phyloP scores from a whole-genome alignment of 2,329 filamentous ascomycete species.

The Diaporthe destruens region DNA sequence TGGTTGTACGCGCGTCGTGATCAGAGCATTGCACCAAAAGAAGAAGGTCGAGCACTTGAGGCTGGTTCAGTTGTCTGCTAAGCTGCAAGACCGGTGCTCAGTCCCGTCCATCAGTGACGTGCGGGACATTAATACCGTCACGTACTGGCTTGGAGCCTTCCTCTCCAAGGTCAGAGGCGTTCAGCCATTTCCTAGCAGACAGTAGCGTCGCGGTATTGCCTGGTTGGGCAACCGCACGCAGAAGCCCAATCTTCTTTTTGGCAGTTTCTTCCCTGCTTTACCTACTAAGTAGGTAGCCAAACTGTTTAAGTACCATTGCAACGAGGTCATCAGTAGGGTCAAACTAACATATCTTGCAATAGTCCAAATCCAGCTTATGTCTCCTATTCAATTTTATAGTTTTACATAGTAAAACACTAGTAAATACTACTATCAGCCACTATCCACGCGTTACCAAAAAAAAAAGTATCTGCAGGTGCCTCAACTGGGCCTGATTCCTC shows the following conservation, averaged over 20 bases:
- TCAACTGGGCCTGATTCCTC: background rate
- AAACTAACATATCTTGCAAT: background rate
- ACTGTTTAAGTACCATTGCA: background rate
- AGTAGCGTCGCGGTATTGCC: constrained; percentile 5
- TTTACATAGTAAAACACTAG: background rate
- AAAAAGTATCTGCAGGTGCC: background rate
- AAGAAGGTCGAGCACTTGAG: background rate
- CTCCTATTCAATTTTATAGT: background rate
- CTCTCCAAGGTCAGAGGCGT: background rate
- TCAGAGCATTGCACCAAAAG: background rate
- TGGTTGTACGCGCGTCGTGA: background rate
- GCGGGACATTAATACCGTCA: background rate
- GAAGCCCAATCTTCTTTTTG: background rate
- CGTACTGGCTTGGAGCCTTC: background rate
- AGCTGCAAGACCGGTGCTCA: background rate
- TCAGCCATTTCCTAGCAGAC: constrained; percentile 3
- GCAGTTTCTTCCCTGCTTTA: background rate
- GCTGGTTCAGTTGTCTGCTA: no score
- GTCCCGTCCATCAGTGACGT: background rate
- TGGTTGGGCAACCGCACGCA: background rate
- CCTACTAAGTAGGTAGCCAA: background rate
- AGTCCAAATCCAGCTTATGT: background rate
- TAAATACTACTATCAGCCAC: background rate
- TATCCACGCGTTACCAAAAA: background rate
- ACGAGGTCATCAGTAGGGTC: background rate